Evolutionary conservation across 106 monocot species (phyloP).

Genomic region (Triglochin maritima): DNA sequence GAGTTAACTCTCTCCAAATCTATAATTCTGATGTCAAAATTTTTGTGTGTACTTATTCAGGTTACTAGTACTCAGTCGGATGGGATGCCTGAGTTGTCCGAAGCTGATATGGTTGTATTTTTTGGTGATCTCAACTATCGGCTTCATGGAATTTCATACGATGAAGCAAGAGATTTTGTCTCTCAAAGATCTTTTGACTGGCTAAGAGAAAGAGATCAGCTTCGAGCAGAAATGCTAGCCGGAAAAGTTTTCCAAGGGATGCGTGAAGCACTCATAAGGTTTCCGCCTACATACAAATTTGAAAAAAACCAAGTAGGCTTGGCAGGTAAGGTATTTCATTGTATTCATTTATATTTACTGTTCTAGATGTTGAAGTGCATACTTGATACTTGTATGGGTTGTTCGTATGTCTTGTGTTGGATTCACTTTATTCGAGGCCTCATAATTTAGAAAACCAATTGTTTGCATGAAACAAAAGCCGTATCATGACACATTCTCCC

Average conservation of each 20-base stretch:
- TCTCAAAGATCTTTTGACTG: constrained; percentile 64
- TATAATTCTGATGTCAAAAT: no score
- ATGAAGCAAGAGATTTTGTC: constrained; percentile 58
- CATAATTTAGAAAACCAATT: no score
- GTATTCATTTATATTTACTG: background rate
- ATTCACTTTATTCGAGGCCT: no score
- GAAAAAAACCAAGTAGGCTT: constrained; percentile 48
- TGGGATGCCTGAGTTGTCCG: constrained; percentile 45
- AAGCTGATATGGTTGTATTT: constrained; percentile 65
- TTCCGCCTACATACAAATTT: constrained; percentile 78
- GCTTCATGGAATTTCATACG: constrained; percentile 43
- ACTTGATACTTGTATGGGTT: no score
- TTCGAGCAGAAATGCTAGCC: constrained; percentile 58
- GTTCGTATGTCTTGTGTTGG: no score
- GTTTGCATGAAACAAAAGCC: no score
- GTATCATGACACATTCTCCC: no score
- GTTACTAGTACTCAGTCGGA: constrained; percentile 18
- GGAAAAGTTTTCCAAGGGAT: constrained; percentile 80
- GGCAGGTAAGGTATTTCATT: constrained; percentile 26
- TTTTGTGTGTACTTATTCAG: constrained; percentile 5
- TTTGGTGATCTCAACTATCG: constrained; percentile 68
- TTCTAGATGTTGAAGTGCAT: no score
- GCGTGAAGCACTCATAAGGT: constrained; percentile 57
- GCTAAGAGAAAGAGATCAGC: constrained; percentile 58
- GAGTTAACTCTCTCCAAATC: no score